These are phyloP conservation scores for Spiromyces aspiralis DNA, from an alignment of 371 early-diverging fungal genomes.

Conservation along the genomic window DNA sequence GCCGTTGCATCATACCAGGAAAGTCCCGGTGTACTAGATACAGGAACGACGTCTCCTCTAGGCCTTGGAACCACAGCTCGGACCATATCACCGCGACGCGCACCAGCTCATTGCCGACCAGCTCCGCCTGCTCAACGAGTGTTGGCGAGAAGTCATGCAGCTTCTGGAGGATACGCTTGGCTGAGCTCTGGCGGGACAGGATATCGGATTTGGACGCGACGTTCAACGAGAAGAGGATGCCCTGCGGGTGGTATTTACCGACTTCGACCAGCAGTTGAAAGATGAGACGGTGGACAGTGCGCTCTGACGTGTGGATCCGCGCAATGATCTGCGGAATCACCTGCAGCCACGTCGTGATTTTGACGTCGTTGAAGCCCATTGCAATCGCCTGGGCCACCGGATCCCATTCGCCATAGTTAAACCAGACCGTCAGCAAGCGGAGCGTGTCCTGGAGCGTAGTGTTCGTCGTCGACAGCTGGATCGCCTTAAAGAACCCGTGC, in stretches of 20 bases:
- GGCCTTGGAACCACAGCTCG: slow-evolving; percentile 95
- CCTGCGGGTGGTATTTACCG: slow-evolving; percentile 93
- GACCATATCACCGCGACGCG: slow-evolving; percentile 94
- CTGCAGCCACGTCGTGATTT: slow-evolving; percentile 93
- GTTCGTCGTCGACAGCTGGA: slow-evolving; percentile 76
- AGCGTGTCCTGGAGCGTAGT: slow-evolving; percentile 88
- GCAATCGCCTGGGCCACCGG: slow-evolving; percentile 76
- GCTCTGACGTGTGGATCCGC: slow-evolving; percentile 73
- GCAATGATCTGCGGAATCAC: slow-evolving; percentile 98
- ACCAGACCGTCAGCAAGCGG: slow-evolving; percentile 89
- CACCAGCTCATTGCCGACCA: slow-evolving; percentile 93
- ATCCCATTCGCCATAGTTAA: slow-evolving; percentile 80
- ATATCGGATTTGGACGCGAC: slow-evolving; percentile 92
- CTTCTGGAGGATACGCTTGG: slow-evolving; percentile 81
- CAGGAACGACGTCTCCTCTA: slow-evolving; percentile 79
- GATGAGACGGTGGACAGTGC: slow-evolving; percentile 70
- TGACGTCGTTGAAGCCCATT: slow-evolving; percentile 79
- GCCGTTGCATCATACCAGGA: slow-evolving; percentile 80
- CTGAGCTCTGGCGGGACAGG: slow-evolving; percentile 57
- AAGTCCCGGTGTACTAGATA: slow-evolving; percentile 79
- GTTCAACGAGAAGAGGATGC: slow-evolving; percentile 87
- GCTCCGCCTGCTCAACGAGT: slow-evolving; percentile 82
- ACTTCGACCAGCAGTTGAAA: slow-evolving; percentile 83
- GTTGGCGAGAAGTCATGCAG: slow-evolving; percentile 66
- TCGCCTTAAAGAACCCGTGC: slow-evolving; percentile 84